Conservation (phyloP, 1,284 basidiomycete genomes). For the Mycena sp. region DNA sequence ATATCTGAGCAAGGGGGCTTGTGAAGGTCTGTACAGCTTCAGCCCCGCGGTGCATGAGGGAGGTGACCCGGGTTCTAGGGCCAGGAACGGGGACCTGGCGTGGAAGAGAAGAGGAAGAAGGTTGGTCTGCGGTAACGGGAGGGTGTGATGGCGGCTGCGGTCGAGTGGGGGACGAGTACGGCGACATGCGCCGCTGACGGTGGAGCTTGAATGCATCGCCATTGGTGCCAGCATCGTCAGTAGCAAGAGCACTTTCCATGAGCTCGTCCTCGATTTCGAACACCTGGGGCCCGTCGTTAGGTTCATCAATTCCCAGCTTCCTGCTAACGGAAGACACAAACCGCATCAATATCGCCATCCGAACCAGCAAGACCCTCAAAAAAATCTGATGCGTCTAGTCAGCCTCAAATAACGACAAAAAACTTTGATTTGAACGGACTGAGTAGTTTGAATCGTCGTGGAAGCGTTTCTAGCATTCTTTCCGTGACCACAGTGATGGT, state of each 20-base stretch:
- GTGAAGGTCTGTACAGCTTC: slow-evolving; percentile 54
- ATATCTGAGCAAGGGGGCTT: slow-evolving; percentile 79
- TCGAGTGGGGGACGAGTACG: slow-evolving; percentile 34
- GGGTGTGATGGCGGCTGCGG: no score
- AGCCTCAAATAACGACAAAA: background rate
- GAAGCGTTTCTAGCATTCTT: slow-evolving; percentile 75
- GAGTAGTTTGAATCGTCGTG: slow-evolving; percentile 74
- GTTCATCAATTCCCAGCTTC: background rate
- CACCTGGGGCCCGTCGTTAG: slow-evolving; percentile 55
- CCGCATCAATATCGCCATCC: slow-evolving; percentile 78
- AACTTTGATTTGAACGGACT: slow-evolving; percentile 62
- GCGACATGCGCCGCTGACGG: slow-evolving; percentile 22
- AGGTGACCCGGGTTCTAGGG: slow-evolving; percentile 50
- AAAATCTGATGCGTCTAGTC: slow-evolving; percentile 63
- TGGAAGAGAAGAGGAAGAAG: slow-evolving; percentile 36
- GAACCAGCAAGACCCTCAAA: slow-evolving; percentile 84
- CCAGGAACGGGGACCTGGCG: slow-evolving; percentile 38
- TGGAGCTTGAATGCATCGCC: slow-evolving; percentile 38
- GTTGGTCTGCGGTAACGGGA: slow-evolving; percentile 20
- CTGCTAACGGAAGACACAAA: slow-evolving; percentile 44
- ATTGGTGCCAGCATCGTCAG: slow-evolving; percentile 42
- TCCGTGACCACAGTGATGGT: slow-evolving; percentile 74
- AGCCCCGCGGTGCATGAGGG: slow-evolving; percentile 53
- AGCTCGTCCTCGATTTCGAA: slow-evolving; percentile 86
- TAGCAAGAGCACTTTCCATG: slow-evolving; percentile 66